Conservation (phyloP, 2,329 filamentous ascomycete species). For the Epichloe coenophiala region DNA sequence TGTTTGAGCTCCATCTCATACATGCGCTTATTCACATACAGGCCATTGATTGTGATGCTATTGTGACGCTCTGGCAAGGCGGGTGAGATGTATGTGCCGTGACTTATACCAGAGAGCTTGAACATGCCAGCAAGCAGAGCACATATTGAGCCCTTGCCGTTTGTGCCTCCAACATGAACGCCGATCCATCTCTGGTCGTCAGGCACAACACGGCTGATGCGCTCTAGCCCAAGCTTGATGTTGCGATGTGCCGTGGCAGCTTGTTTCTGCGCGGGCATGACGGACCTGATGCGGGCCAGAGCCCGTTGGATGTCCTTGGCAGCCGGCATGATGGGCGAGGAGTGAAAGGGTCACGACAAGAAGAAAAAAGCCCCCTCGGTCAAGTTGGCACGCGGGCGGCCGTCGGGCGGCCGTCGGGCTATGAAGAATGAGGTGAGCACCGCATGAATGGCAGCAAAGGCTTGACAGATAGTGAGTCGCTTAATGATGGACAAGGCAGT, state of each 20-base stretch:
- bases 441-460: slow-evolving; percentile 2
- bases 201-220: slow-evolving; percentile 47
- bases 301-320: slow-evolving; percentile 15
- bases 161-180: slow-evolving; percentile 90
- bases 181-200: slow-evolving; percentile 63
- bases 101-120: slow-evolving; percentile 47
- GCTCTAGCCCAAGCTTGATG: slow-evolving; percentile 49
- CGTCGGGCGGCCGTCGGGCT: too few species aligned
- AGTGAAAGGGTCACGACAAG: neutral
- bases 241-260: slow-evolving; percentile 18
- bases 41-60: slow-evolving; percentile 70
- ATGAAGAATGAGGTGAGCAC: neutral
- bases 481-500: neutral
- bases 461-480: neutral
- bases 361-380: neutral
- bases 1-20: slow-evolving; percentile 29
- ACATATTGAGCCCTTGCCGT: slow-evolving; percentile 94
- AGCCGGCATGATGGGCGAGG: slow-evolving; percentile 11
- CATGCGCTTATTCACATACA: slow-evolving; percentile 47
- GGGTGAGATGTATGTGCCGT: slow-evolving; percentile 82
- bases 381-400: neutral
- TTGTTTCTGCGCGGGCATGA: slow-evolving; percentile 13
- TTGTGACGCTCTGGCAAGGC: slow-evolving; percentile 91
- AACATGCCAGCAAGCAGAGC: slow-evolving; percentile 72
- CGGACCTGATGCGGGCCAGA: slow-evolving; percentile 14